phyloP scores from a whole-genome alignment of 345 rosid genomes.

The Lumnitzera littorea region DNA sequence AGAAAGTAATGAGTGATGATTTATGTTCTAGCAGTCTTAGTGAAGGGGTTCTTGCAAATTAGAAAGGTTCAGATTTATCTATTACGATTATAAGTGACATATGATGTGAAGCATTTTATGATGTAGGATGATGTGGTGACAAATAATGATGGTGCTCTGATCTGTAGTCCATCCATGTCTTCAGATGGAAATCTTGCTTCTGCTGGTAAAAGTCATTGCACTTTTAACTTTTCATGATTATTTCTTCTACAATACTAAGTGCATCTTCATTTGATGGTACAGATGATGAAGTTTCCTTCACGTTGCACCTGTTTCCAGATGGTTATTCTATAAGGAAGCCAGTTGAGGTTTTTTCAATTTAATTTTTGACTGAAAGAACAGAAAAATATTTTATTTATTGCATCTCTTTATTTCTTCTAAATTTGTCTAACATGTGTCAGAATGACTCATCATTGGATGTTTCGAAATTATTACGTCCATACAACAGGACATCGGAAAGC shows the following conservation, averaged over 20 bases:
- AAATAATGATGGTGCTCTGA: slow-evolving; percentile 18
- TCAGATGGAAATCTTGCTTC: slow-evolving; percentile 20
- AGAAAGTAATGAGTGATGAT: too few species aligned
- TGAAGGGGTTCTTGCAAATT: too few species aligned
- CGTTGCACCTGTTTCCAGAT: slow-evolving; percentile 60
- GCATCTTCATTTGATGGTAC: slow-evolving; percentile 16
- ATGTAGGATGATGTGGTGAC: slow-evolving; percentile 31
- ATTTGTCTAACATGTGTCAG: slow-evolving; percentile 19
- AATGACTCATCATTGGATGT: slow-evolving; percentile 46
- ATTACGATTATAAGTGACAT: not conserved
- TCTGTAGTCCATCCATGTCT: slow-evolving; percentile 21
- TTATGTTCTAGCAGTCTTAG: too few species aligned
- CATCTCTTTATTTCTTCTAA: slow-evolving; percentile 12
- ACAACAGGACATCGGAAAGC: slow-evolving; percentile 82
- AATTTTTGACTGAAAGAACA: slow-evolving; percentile 2
- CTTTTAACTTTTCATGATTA: slow-evolving; percentile 7
- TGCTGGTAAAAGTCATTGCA: slow-evolving; percentile 26
- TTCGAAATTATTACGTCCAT: slow-evolving; percentile 62
- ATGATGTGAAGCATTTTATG: slow-evolving; percentile 18
- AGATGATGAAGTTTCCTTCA: slow-evolving; percentile 75
- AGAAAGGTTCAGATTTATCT: not conserved
- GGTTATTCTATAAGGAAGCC: slow-evolving; percentile 79
- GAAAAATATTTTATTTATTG: not conserved
- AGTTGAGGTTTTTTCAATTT: slow-evolving; percentile 49
- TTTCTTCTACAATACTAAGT: slow-evolving; percentile 2